Percentiles rank a stretch among this genome's conserved stretches.
These are phyloP conservation scores for Tetraselmis chui DNA, from an alignment of 139 green algal species.

Conservation along the genomic window DNA sequence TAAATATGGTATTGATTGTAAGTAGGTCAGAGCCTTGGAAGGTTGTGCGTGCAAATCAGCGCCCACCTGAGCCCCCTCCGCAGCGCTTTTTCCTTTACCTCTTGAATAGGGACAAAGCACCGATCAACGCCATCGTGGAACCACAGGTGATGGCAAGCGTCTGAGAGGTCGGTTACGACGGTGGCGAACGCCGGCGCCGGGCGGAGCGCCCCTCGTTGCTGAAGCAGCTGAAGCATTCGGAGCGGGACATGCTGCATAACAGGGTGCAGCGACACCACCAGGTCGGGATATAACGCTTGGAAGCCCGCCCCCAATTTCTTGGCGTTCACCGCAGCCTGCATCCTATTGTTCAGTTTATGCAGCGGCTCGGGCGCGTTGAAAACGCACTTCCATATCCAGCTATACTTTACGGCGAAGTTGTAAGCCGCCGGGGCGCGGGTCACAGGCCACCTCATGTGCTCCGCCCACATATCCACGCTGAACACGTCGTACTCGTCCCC, in stretches of 20 bases:
- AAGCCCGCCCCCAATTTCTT: constrained; percentile 35
- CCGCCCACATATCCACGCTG: constrained; percentile 90
- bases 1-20: too few relatives aligned
- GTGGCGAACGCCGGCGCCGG: too few relatives aligned
- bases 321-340: constrained; percentile 31
- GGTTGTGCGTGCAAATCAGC: too few relatives aligned
- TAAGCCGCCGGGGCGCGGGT: constrained; percentile 86
- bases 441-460: constrained; percentile 84
- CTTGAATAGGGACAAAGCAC: constrained; percentile 81
- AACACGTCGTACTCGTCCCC: constrained; percentile 59
- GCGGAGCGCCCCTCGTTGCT: too few relatives aligned
- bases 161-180: constrained; percentile 96
- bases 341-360: constrained; percentile 59
- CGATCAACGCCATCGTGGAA: constrained; percentile 70
- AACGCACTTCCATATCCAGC: constrained; percentile 61
- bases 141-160: too few relatives aligned
- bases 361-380: constrained; percentile 62
- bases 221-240: constrained; percentile 45
- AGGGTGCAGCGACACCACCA: constrained; percentile 83
- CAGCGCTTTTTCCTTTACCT: constrained; percentile 31
- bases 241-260: constrained; percentile 92
- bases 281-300: constrained; percentile 55
- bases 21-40: too few relatives aligned
- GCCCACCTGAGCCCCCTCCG: constrained; percentile 39
- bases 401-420: constrained; percentile 83